Evolutionary conservation across 2,329 filamentous ascomycete species (phyloP), one percentile per base, ranked within the genome.

Genomic region (Corynespora cassiicola): DNA sequence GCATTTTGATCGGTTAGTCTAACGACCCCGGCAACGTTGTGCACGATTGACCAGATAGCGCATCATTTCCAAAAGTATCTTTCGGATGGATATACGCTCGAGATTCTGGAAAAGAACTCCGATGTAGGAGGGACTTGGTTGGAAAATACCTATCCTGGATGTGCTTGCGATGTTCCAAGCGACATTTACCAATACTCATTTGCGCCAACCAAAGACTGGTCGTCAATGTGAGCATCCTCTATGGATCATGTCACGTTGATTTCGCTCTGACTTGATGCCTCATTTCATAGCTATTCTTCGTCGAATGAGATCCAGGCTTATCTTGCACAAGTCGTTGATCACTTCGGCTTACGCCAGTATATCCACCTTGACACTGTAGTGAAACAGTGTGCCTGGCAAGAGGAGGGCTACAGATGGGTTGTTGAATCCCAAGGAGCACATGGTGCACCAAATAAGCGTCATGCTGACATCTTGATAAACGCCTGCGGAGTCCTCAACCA

Each of bases 81-180:
- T 7, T 22, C 39, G 28, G 16, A 32, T 14, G 16, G 22, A 9
- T 42, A 32, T 18, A 36, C 27, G 16, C 37, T 42, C 17, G 11
- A 42, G 27, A 30, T 42, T 28, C 28, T 36, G 28, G 42, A 45
- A 19, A 45, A 45, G 28, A 45, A 45, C 32, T 21, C 20, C 17
- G 42, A 41, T 37, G 37, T 45, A 26, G 42, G 42, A 28, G 42
- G 36, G 19, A 45, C 42, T 11, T 45, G 42, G 42, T 25, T 45
- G 10, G 42, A 41, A 26, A 45, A 45, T 14, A 36, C 34, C 14
- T 38, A 38, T 23, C 39, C 33, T 26, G 32, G 39, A 9, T 42
- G 39, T 29, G 29, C 39, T 4, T 42, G 56, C 29, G 52, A 57
- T 17, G 52, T 56, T 6, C 51, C 56, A 2, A 56, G 53, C 7